Evolutionary conservation across 1,139 yeast species (phyloP).

Genomic region (Pichia sp.): DNA sequence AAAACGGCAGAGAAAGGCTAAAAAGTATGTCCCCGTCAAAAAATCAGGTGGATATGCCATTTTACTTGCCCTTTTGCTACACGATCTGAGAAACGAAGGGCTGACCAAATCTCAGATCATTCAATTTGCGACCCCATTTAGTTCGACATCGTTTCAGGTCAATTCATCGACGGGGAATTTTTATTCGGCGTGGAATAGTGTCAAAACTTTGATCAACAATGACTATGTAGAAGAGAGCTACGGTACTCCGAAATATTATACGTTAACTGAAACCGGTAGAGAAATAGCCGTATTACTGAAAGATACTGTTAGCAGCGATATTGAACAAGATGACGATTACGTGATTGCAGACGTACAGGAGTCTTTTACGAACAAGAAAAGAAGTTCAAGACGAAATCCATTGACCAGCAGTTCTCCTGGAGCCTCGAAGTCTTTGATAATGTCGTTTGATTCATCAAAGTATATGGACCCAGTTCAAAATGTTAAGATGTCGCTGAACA

Average conservation of each 20-base stretch:
- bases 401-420: conserved; percentile 8
- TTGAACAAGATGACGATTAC: background rate
- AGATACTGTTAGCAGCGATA: conserved; percentile 6
- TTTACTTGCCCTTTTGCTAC: conserved; percentile 49
- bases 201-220: conserved; percentile 54
- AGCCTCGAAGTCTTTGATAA: no score
- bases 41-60: conserved; percentile 89
- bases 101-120: conserved; percentile 55
- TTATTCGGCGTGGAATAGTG: conserved; percentile 75
- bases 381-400: conserved; percentile 1
- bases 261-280: conserved; percentile 66
- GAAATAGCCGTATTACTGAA: conserved; percentile 53
- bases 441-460: no score
- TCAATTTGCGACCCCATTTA: conserved; percentile 47
- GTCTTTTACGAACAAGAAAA: background rate
- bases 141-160: conserved; percentile 56
- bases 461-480: no score
- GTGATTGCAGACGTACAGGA: background rate
- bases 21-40: conserved; percentile 63
- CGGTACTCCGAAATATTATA: conserved; percentile 57
- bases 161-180: conserved; percentile 56
- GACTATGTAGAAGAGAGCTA: conserved; percentile 44
- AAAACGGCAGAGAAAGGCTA: conserved; percentile 15
- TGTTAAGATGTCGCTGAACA: no score
- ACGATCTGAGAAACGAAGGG: conserved; percentile 41